phyloP scores from a whole-genome alignment of 1,284 basidiomycete species.

The Rugosomyces carneus region DNA sequence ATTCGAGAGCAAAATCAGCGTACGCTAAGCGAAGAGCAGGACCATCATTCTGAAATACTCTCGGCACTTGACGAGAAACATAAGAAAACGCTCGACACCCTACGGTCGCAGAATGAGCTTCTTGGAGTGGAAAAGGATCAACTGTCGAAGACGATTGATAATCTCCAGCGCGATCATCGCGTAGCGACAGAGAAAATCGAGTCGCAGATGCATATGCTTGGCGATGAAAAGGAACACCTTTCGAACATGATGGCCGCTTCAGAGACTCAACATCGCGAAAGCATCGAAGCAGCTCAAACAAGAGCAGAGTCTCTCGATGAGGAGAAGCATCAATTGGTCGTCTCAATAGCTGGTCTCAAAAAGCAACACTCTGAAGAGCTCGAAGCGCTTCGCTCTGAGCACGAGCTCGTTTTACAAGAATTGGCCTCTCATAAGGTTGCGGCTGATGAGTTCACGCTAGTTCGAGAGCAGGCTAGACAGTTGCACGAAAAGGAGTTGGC shows the following conservation, averaged over 20 bases:
- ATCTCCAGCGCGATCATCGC: constrained; percentile 9
- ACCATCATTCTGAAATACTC: constrained; percentile 12
- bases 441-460: constrained; percentile 45
- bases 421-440: constrained; percentile 57
- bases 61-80: constrained; percentile 12
- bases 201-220: constrained; percentile 16
- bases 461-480: constrained; percentile 45
- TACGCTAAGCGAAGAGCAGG: constrained; percentile 19
- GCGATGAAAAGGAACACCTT: constrained; percentile 26
- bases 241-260: constrained; percentile 2
- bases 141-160: constrained; percentile 4
- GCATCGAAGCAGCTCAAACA: constrained; percentile 11
- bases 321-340: constrained; percentile 15
- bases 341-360: constrained; percentile 26
- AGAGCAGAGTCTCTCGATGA: constrained; percentile 7
- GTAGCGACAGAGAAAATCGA: not conserved
- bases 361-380: constrained; percentile 35
- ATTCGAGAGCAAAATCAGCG: constrained; percentile 16
- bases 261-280: constrained; percentile 16
- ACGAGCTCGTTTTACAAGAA: constrained; percentile 53
- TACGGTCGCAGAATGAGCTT: constrained; percentile 26
- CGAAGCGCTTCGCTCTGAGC: constrained; percentile 42
- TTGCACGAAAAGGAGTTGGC: constrained; percentile 45
- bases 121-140: constrained; percentile 30
- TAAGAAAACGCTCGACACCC: constrained; percentile 6